Evolutionary conservation across 2,329 filamentous ascomycete genomes (phyloP).

Genomic region (Dryadomyces quercus-mongolicae): DNA sequence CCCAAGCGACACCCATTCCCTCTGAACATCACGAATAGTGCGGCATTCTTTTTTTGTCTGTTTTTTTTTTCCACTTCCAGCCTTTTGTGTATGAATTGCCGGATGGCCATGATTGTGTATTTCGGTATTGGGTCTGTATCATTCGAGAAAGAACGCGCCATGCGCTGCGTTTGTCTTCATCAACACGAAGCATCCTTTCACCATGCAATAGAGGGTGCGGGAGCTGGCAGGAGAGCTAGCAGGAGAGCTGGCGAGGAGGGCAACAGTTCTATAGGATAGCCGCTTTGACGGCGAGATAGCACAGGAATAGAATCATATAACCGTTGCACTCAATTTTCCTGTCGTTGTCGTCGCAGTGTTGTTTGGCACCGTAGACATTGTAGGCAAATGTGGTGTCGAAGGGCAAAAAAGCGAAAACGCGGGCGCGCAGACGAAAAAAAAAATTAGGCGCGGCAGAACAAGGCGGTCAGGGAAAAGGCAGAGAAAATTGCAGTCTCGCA

Average conservation of each 20-base stretch:
- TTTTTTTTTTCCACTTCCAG: background rate
- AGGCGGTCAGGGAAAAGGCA: background rate
- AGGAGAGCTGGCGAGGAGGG: background rate
- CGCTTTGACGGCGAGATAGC: too few species aligned
- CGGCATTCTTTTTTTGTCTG: background rate
- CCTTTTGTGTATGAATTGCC: background rate
- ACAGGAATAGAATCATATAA: too few species aligned
- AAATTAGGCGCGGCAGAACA: background rate
- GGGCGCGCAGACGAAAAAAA: background rate
- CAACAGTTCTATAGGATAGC: background rate
- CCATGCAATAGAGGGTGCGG: background rate
- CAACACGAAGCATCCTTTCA: background rate
- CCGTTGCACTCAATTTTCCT: too few species aligned
- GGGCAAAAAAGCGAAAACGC: background rate
- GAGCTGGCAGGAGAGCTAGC: too few species aligned
- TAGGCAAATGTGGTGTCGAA: too few species aligned
- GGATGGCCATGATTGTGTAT: background rate
- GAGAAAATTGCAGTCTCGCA: background rate
- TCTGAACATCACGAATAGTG: background rate
- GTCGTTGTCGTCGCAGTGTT: too few species aligned
- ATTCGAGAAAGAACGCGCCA: background rate
- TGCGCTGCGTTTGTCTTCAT: background rate
- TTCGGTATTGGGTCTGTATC: background rate
- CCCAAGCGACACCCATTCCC: background rate
- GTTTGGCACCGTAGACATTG: too few species aligned